Base-by-base conservation (phyloP, 2,329 filamentous ascomycete genomes). In the Akanthomyces lecanii region DNA sequence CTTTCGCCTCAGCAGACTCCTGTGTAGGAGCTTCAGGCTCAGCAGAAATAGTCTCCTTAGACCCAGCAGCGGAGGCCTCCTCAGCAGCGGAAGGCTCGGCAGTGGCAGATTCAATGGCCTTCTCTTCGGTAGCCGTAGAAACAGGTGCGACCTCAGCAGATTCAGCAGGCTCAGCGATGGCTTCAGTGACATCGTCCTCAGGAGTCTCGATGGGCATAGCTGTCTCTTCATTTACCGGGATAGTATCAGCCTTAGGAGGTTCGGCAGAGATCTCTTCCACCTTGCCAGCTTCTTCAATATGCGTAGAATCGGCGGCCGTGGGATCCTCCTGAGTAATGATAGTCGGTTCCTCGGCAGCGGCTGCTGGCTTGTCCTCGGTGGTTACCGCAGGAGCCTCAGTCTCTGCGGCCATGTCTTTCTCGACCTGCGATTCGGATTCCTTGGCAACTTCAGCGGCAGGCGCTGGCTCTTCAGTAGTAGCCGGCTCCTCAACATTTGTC, bases 71-170 rank as follows among this genome's bases (percentile, higher is more conserved):
- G 14, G 3, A 11, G n/a, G 21, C 4, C 48, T 51, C 48, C 1
- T 30, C 16, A 11, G 25, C 14, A 4, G 38, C 12, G 10, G 38
- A 14, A 3, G 38, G 38, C 14, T 51, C 28, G 6, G 48, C 14
- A 21, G 21, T 14, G 6, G 36, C 36, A n/a, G 52, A 21, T 21
- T 42, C 47, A 10, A 7, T 21, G 18, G 48, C 25, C 25, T 30
- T 30, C 64, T 69, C 71, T 42, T 65, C 64, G 44, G 67, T 3
- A 25, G 52, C 7, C 52, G 23, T 42, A 12, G 2, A 3, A 12
- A 10, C 23, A 14, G 16, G 23, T 6, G 18, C 16, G 8, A 38
- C 4, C 40, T 56, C 54, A 7, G 18, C 23, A 16, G 16, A n/a
- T 3, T 53, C 23, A 10, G 21, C 51, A 36, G 51, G 51, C 21